phyloP scores from a whole-genome alignment of 805 yeast genomes.

The Lipomyces spencermartinsiae region DNA sequence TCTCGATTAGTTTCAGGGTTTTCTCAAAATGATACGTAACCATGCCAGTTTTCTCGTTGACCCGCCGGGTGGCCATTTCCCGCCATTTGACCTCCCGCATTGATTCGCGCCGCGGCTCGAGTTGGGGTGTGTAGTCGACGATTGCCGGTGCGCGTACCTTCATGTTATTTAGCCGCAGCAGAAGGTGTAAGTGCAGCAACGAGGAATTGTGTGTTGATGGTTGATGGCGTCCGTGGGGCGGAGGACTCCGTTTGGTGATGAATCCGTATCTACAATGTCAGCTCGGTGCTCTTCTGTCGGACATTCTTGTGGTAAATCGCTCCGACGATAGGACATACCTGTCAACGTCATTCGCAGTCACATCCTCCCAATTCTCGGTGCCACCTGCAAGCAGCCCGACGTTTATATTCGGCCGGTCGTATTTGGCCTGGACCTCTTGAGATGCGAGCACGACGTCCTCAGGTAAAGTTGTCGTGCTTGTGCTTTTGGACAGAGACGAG shows the following conservation, averaged over 20 bases:
- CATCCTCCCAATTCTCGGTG: slow-evolving; percentile 31
- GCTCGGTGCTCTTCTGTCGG: background rate
- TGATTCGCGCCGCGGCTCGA: slow-evolving; percentile 17
- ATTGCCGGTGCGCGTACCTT: slow-evolving; percentile 4
- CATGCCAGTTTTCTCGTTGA: slow-evolving; percentile 4
- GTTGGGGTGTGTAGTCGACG: slow-evolving; percentile 5
- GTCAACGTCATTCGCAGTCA: slow-evolving; percentile 30
- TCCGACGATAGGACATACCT: slow-evolving; percentile 1
- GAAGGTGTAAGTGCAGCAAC: background rate
- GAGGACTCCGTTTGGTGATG: slow-evolving; percentile 9
- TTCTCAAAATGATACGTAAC: slow-evolving; percentile 18
- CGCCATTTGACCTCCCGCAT: slow-evolving; percentile 24
- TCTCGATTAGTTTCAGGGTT: slow-evolving; percentile 17
- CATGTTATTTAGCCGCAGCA: background rate
- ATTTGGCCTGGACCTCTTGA: slow-evolving; percentile 12
- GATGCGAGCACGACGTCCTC: slow-evolving; percentile 3
- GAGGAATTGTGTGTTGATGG: background rate
- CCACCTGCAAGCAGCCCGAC: slow-evolving; percentile 33
- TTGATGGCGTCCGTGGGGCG: background rate
- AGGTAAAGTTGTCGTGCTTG: background rate
- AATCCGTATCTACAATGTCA: slow-evolving; percentile 24
- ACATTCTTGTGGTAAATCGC: background rate
- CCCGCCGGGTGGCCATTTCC: slow-evolving; percentile 17
- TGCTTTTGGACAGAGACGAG: background rate
- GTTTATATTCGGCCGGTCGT: background rate